Base-by-base conservation (phyloP, 2,329 filamentous ascomycete species). In the Ilyonectria sp. region DNA sequence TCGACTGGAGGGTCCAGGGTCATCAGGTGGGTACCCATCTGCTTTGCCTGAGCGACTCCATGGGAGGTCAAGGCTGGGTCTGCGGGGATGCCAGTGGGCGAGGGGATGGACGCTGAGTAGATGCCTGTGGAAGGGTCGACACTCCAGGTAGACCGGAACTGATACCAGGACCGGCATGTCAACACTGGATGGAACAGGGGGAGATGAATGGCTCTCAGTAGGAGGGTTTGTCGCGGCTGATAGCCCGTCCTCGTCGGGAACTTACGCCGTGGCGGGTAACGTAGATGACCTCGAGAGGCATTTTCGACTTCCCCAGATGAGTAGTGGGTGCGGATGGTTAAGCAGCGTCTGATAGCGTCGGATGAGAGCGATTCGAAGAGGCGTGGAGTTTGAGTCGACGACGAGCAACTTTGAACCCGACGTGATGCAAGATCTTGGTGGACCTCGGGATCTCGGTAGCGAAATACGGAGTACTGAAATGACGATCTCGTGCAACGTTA, bases 131-230 rank as follows among this genome's bases (percentile, higher is more conserved):
- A 83, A 52, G 91, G 90, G 81, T 98, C 91, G 68, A 98, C 93
- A 49, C 90, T 89, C 94, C 95, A 98, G 79, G 93, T 94, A 71
- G 93, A 92, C 69, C 96, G 94, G 82, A 97, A 97, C 95, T 97
- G 80, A 50, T 63, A 46, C 63, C 67, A 62, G 67, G 43, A 67
- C 40, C 56, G 46, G 15, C 44, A 21, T 69, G 70, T 76, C 61
- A 76, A 70, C 35, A 57, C 50, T 43, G 53, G 29, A 19, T 33
- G 40, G 50, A 46, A 55, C 21, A 63, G 47, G 54, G n/a, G 33
- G 46, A 29, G 11, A 49, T 15, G 10, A 19, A 31, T 35, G 21
- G 37, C 40, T 60, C 29, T 17, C 29, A 40, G 46, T 63, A 44
- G 37, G 64, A 57, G 33, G 40, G 33, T 37, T 55, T 31, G 37